These are phyloP conservation scores for Populus hybrid DNA, from an alignment of 441 rosid genomes.

Conservation along the genomic window DNA sequence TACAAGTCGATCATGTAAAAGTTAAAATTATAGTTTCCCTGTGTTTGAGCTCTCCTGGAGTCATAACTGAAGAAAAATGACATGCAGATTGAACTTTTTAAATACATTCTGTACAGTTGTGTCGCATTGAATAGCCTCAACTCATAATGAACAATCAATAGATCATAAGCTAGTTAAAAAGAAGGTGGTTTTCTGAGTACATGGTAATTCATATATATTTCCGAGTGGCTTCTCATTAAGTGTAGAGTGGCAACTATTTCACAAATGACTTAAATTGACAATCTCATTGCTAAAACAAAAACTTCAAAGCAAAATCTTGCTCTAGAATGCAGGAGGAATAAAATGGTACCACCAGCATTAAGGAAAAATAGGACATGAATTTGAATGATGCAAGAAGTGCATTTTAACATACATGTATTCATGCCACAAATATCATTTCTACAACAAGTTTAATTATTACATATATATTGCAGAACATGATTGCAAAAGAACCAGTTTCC, in stretches of 20 bases:
- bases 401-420: neutral
- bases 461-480: neutral
- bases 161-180: neutral
- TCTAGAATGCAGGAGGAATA: too few species aligned
- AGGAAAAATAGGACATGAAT: neutral
- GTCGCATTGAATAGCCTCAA: neutral
- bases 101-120: neutral
- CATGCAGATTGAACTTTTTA: neutral
- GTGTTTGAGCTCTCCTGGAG: neutral
- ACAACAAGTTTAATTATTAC: neutral
- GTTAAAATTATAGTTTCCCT: neutral
- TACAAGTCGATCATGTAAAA: neutral
- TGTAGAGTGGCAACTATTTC: neutral
- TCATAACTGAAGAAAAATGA: neutral
- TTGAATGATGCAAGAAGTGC: neutral
- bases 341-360: neutral
- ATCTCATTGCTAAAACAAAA: neutral
- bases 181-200: neutral
- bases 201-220: neutral
- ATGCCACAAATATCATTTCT: neutral
- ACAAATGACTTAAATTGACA: neutral
- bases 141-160: neutral
- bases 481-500: neutral
- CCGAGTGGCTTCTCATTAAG: neutral
- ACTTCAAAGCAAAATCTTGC: neutral